phyloP scores from a whole-genome alignment of 495 filamentous ascomycete species.

The Talaromyces thailandensis region DNA sequence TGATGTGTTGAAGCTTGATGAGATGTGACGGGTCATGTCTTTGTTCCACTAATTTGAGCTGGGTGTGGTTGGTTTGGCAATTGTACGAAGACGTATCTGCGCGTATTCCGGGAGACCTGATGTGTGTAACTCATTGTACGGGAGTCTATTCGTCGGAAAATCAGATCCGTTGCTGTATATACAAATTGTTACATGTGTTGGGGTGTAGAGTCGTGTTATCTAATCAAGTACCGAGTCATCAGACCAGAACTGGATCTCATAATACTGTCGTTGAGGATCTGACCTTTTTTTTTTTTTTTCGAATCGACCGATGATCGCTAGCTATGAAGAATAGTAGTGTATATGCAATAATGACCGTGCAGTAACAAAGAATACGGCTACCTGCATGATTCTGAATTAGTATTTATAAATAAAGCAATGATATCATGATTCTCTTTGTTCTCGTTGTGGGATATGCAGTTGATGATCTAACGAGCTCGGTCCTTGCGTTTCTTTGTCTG shows the following conservation, averaged over 20 bases:
- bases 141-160: not conserved
- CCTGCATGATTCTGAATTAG: not conserved
- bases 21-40: not conserved
- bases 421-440: not conserved
- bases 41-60: not conserved
- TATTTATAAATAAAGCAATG: not conserved
- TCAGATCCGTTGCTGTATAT: not conserved
- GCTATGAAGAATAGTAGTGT: not conserved
- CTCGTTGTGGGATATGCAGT: not conserved
- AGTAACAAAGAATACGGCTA: not conserved
- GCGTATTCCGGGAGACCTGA: not conserved
- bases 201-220: not conserved
- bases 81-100: not conserved
- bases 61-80: not conserved
- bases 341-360: not conserved
- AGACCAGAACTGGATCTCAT: not conserved
- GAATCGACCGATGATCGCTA: not conserved
- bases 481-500: not conserved
- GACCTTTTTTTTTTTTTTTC: no score
- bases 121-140: not conserved
- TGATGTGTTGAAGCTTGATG: constrained; percentile 6
- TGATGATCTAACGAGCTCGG: not conserved
- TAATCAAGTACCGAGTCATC: not conserved
- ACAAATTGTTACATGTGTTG: not conserved
- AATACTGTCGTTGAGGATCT: no score